Percentiles rank a stretch among this genome's conserved stretches.
Evolutionary conservation across 768 basidiomycete genomes (phyloP).

Genomic region (Calocybe cyanea): DNA sequence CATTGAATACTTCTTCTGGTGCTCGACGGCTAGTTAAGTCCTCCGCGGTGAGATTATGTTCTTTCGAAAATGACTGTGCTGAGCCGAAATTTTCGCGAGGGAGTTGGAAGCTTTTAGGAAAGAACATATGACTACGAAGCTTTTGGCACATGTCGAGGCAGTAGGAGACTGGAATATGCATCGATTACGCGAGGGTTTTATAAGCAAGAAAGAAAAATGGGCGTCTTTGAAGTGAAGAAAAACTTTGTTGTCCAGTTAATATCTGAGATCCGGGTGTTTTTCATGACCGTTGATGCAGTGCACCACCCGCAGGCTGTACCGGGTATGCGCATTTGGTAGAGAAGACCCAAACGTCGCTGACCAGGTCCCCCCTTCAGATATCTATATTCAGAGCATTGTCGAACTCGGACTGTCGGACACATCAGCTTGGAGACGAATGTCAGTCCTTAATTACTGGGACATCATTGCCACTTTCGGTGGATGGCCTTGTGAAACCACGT

Average conservation of each 20-base stretch:
- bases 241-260: constrained; percentile 31
- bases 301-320: constrained; percentile 35
- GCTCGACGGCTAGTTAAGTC: constrained; percentile 5
- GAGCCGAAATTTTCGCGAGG: constrained; percentile 22
- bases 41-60: constrained; percentile 4
- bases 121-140: constrained; percentile 31
- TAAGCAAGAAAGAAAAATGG: constrained; percentile 21
- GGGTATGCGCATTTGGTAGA: constrained; percentile 41
- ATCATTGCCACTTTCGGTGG: constrained; percentile 10
- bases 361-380: constrained; percentile 32
- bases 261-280: constrained; percentile 45
- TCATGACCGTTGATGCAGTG: constrained; percentile 45
- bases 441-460: constrained; percentile 16
- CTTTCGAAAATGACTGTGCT: constrained; percentile 15
- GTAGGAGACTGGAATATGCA: constrained; percentile 29
- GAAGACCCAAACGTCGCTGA: constrained; percentile 35
- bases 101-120: constrained; percentile 33
- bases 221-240: constrained; percentile 14
- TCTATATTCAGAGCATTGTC: constrained; percentile 23
- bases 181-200: constrained; percentile 21
- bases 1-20: constrained; percentile 40
- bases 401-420: constrained; percentile 11
- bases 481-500: constrained; percentile 26
- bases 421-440: constrained; percentile 19
- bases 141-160: constrained; percentile 37